phyloP scores from a whole-genome alignment of 768 basidiomycete species.

The Candolleomyces aberdarensis region DNA sequence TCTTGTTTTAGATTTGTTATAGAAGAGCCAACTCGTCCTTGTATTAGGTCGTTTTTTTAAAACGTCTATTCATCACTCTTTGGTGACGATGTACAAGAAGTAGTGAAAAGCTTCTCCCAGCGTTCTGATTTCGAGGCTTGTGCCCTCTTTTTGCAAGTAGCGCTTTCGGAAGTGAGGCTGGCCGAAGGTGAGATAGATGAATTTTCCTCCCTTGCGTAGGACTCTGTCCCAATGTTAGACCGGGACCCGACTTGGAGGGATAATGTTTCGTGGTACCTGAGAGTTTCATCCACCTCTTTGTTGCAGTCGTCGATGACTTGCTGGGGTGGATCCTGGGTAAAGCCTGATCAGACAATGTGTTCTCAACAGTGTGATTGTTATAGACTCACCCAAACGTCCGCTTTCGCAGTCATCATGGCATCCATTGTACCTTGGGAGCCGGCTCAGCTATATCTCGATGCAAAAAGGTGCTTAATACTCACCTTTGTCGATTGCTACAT shows the following conservation, averaged over 20 bases:
- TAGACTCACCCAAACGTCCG: constrained; percentile 71
- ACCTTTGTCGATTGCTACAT: constrained; percentile 86
- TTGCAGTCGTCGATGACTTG: constrained; percentile 69
- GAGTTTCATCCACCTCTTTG: constrained; percentile 71
- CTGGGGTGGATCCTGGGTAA: constrained; percentile 66
- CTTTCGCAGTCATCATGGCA: constrained; percentile 82
- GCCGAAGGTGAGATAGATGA: constrained; percentile 84
- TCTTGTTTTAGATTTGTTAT: constrained; percentile 62
- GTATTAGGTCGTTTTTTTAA: background rate
- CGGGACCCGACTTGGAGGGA: background rate
- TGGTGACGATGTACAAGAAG: constrained; percentile 69
- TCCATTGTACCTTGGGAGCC: constrained; percentile 59
- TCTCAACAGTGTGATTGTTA: background rate
- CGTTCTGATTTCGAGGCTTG: constrained; percentile 62
- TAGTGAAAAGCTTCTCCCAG: constrained; percentile 84
- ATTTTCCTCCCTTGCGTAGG: constrained; percentile 56
- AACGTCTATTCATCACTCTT: constrained; percentile 15
- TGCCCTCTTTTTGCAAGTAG: constrained; percentile 54
- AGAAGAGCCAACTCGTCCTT: too few species aligned
- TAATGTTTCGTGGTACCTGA: constrained; percentile 44
- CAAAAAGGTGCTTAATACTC: too few species aligned
- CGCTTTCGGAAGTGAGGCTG: constrained; percentile 84
- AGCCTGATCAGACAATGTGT: background rate
- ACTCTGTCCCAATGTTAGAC: constrained; percentile 39
- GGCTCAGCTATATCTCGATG: too few species aligned